A percentile compares a stretch with the other conserved stretches of the same genome.
phyloP scores from a whole-genome alignment of 768 basidiomycete genomes.

The Lactifluus hygrophoroides region DNA sequence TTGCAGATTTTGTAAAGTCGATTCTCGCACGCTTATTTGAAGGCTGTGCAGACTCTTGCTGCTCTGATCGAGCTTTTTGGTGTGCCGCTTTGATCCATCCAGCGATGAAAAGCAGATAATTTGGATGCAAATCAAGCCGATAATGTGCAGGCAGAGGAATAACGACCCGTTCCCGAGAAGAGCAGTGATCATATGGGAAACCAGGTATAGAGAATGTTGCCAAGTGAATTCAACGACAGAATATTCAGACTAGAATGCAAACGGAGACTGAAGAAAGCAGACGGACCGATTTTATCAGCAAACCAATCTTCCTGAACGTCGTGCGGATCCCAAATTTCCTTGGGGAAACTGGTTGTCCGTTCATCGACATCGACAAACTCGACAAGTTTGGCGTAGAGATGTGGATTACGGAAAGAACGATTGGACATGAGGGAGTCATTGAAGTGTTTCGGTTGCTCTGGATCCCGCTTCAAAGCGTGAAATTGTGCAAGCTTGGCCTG shows the following conservation, averaged over 20 bases:
- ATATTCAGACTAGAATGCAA: background rate
- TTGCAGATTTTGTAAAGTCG: conserved; percentile 32
- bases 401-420: conserved; percentile 91
- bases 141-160: background rate
- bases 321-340: conserved; percentile 63
- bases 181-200: background rate
- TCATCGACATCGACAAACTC: conserved; percentile 93
- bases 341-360: conserved; percentile 72
- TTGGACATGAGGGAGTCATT: conserved; percentile 93
- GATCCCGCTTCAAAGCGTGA: conserved; percentile 56
- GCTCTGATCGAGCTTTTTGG: conserved; percentile 36
- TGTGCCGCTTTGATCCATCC: conserved; percentile 28
- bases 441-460: conserved; percentile 70
- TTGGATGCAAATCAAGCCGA: background rate
- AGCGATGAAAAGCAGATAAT: background rate
- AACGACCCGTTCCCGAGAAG: background rate
- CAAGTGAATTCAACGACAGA: background rate
- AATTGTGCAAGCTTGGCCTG: conserved; percentile 82
- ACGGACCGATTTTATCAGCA: conserved; percentile 71
- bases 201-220: background rate
- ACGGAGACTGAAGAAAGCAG: background rate
- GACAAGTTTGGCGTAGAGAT: conserved; percentile 91
- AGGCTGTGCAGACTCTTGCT: conserved; percentile 27
- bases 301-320: conserved; percentile 61
- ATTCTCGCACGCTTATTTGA: conserved; percentile 36